Conservation (phyloP, 306 rosid species). For the Ammopiptanthus mongolicus region DNA sequence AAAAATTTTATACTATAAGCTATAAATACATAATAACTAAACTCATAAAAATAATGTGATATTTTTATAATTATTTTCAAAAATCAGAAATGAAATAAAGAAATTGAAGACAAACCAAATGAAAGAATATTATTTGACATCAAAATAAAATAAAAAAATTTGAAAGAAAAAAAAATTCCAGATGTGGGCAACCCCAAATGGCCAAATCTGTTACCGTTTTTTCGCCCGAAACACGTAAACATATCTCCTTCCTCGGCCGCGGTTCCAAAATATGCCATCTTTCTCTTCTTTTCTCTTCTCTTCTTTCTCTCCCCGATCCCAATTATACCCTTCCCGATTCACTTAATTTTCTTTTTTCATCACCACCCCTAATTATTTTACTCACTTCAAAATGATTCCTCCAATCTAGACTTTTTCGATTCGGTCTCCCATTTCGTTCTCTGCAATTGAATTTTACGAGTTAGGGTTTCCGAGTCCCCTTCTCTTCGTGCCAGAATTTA, state of each 20-base stretch:
- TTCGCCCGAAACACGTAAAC: neutral
- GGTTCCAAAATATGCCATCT: neutral
- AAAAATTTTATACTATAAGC: too few species aligned
- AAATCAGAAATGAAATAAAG: too few species aligned
- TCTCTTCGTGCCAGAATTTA: slow-evolving; percentile 13
- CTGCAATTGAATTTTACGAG: neutral
- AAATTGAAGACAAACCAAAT: too few species aligned
- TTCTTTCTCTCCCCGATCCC: neutral
- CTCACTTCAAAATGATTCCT: neutral
- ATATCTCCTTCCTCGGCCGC: neutral
- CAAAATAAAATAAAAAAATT: neutral
- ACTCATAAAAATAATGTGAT: too few species aligned
- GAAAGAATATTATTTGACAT: neutral
- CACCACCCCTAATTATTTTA: neutral
- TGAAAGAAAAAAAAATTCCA: neutral
- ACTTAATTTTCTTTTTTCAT: neutral
- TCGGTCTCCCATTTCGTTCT: neutral
- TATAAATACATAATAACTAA: too few species aligned
- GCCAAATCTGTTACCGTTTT: neutral
- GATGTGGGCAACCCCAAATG: neutral
- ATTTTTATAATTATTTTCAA: too few species aligned
- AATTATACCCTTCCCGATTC: neutral
- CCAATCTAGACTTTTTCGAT: neutral
- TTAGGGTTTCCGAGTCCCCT: slow-evolving; percentile 23
- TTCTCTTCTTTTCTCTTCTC: neutral